A percentile compares a stretch with the other conserved stretches of the same genome.
Conservation (phyloP, 1,139 yeast species). For the Kodamaea sp. region DNA sequence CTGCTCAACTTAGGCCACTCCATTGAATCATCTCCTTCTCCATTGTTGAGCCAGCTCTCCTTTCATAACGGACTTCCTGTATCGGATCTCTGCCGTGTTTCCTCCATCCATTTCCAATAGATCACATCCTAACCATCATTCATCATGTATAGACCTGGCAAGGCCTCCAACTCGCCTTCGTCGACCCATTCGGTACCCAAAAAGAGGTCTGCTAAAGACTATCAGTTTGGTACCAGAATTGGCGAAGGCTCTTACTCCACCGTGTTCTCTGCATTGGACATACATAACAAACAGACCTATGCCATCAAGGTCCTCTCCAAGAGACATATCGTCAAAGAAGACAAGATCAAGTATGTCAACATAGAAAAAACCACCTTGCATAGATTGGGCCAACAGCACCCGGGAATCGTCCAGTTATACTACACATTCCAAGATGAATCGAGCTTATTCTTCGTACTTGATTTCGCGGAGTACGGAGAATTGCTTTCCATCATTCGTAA, state of each 20-base stretch:
- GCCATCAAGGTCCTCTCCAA: slow-evolving; percentile 78
- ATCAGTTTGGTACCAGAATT: slow-evolving; percentile 66
- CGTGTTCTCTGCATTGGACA: slow-evolving; percentile 67
- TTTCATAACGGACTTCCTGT: too few relatives aligned
- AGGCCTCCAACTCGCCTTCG: slow-evolving; percentile 3
- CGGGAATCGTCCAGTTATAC: slow-evolving; percentile 69
- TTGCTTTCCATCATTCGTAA: slow-evolving; percentile 60
- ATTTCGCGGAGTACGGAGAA: slow-evolving; percentile 82
- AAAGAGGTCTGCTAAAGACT: slow-evolving; percentile 58
- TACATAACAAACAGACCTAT: slow-evolving; percentile 54
- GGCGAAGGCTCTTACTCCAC: slow-evolving; percentile 87
- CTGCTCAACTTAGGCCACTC: too few relatives aligned
- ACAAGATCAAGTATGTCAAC: slow-evolving; percentile 76
- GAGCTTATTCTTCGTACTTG: slow-evolving; percentile 70
- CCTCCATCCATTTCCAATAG: too few relatives aligned
- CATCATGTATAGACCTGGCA: slow-evolving; percentile 1
- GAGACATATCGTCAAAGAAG: slow-evolving; percentile 73
- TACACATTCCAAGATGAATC: slow-evolving; percentile 80
- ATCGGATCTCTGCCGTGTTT: too few relatives aligned
- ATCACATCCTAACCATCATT: too few relatives aligned
- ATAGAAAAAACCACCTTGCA: slow-evolving; percentile 77
- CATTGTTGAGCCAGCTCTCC: too few relatives aligned
- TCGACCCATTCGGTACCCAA: slow-evolving; percentile 4
- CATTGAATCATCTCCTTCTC: too few relatives aligned
- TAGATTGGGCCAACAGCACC: slow-evolving; percentile 63